Conservation (phyloP, 2,329 filamentous ascomycete genomes). For the Scopulariopsis brevicaulis region DNA sequence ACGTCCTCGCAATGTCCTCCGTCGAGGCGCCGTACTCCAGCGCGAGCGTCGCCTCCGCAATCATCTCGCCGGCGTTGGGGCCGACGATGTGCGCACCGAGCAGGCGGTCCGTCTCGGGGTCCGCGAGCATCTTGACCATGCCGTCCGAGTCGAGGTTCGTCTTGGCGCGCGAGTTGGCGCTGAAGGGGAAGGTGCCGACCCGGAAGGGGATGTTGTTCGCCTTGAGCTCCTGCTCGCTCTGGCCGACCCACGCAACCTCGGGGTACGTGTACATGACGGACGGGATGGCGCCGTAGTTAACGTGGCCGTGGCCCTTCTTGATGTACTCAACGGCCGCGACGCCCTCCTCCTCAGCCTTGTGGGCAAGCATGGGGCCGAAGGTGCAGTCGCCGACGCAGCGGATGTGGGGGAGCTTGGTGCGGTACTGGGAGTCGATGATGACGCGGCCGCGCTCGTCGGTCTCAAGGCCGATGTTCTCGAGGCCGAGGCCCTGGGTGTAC, state of each 20-base stretch:
- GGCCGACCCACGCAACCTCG: slow-evolving; percentile 96
- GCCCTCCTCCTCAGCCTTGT: slow-evolving; percentile 98
- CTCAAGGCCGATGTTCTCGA: slow-evolving; percentile 90
- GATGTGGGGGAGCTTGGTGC: slow-evolving; percentile 95
- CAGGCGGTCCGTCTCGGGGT: slow-evolving; percentile 92
- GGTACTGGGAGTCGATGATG: slow-evolving; percentile 97
- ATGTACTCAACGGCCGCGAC: slow-evolving; percentile 95
- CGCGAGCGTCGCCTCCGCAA: slow-evolving; percentile 90
- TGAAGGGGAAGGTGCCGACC: slow-evolving; percentile 90
- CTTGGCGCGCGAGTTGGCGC: slow-evolving; percentile 96
- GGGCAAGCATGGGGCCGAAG: slow-evolving; percentile 96
- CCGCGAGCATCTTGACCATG: slow-evolving; percentile 92
- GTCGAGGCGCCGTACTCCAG: slow-evolving; percentile 93
- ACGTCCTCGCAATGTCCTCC: slow-evolving; percentile 90
- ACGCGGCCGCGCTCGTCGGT: slow-evolving; percentile 87
- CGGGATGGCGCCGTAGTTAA: slow-evolving; percentile 97
- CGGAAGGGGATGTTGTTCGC: slow-evolving; percentile 82
- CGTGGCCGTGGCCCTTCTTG: slow-evolving; percentile 94
- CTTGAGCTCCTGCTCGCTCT: slow-evolving; percentile 95
- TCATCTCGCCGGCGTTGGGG: slow-evolving; percentile 96
- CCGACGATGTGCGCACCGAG: slow-evolving; percentile 95
- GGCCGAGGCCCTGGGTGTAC: slow-evolving; percentile 81
- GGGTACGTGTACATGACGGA: slow-evolving; percentile 99
- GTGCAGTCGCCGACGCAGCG: slow-evolving; percentile 93
- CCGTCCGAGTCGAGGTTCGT: slow-evolving; percentile 96